Evolutionary conservation across 2,329 filamentous ascomycete species (phyloP).

Genomic region (Fusarium metavorans): DNA sequence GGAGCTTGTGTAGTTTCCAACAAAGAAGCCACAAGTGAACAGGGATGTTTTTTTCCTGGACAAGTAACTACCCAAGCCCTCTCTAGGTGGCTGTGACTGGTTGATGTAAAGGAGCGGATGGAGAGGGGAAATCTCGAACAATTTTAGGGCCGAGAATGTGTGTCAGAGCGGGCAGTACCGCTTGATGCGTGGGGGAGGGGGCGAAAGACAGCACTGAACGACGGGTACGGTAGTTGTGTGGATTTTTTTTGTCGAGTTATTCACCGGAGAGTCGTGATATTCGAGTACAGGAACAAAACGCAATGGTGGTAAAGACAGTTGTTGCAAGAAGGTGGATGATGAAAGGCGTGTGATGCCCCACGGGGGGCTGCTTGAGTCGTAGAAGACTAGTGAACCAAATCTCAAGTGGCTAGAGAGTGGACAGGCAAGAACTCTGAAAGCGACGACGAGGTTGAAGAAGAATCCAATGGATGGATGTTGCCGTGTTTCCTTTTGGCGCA

Average conservation of each 20-base stretch:
- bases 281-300: not conserved
- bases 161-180: conserved; percentile 28
- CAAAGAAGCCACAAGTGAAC: conserved; percentile 28
- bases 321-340: conserved; percentile 12
- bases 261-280: not conserved
- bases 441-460: conserved; percentile 18
- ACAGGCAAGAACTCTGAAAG: conserved; percentile 18
- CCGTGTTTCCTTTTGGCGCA: conserved; percentile 35
- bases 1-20: conserved; percentile 14
- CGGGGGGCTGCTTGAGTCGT: conserved; percentile 17
- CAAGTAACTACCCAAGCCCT: conserved; percentile 21
- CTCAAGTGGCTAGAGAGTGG: conserved; percentile 13
- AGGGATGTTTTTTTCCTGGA: conserved; percentile 21
- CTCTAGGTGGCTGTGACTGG: conserved; percentile 21
- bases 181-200: conserved; percentile 22
- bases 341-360: conserved; percentile 13
- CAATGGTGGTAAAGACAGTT: conserved; percentile 27
- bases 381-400: conserved; percentile 14
- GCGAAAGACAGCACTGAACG: not conserved
- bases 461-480: not conserved
- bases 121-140: conserved; percentile 22
- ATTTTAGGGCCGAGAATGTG: conserved; percentile 32
- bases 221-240: not conserved
- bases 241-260: not conserved
- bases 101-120: conserved; percentile 10